Evolutionary conservation across 2,329 filamentous ascomycete genomes (phyloP).

Genomic region (Penicillium italicum): DNA sequence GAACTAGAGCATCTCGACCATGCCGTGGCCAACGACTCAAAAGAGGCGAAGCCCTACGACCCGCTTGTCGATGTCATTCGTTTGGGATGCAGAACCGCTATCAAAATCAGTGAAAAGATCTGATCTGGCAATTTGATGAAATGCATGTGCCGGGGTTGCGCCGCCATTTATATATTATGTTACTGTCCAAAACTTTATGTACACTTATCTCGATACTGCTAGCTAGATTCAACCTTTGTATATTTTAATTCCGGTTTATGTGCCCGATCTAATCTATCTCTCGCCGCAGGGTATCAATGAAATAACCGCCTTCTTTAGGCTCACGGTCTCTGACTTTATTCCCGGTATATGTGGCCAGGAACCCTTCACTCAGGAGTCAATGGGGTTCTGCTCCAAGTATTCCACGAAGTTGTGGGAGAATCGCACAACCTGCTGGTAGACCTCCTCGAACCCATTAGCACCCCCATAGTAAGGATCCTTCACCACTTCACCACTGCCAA

Average conservation of each 20-base stretch:
- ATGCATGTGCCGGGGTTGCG: neutral
- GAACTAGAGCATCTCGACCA: constrained; percentile 96
- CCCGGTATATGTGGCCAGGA: too few relatives aligned
- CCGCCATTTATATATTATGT: neutral
- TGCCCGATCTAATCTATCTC: neutral
- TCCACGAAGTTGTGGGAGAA: constrained; percentile 76
- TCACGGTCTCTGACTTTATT: neutral
- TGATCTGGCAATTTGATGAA: constrained; percentile 20
- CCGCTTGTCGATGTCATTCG: constrained; percentile 81
- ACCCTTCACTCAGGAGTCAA: neutral
- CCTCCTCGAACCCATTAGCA: constrained; percentile 71
- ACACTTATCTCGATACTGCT: neutral
- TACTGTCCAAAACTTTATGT: neutral
- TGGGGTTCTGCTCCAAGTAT: constrained; percentile 44
- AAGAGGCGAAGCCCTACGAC: constrained; percentile 85
- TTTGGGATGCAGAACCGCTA: constrained; percentile 85
- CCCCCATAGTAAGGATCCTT: constrained; percentile 93
- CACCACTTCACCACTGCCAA: constrained; percentile 62
- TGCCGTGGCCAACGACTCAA: constrained; percentile 88
- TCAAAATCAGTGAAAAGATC: constrained; percentile 68
- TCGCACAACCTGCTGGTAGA: constrained; percentile 77
- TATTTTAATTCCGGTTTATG: constrained; percentile 6
- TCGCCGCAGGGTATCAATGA: constrained; percentile 23
- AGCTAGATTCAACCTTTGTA: neutral
- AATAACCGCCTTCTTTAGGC: constrained; percentile 1